Base-by-base conservation (phyloP, 1,139 yeast genomes). In the Lodderomyces orthopsilosis region DNA sequence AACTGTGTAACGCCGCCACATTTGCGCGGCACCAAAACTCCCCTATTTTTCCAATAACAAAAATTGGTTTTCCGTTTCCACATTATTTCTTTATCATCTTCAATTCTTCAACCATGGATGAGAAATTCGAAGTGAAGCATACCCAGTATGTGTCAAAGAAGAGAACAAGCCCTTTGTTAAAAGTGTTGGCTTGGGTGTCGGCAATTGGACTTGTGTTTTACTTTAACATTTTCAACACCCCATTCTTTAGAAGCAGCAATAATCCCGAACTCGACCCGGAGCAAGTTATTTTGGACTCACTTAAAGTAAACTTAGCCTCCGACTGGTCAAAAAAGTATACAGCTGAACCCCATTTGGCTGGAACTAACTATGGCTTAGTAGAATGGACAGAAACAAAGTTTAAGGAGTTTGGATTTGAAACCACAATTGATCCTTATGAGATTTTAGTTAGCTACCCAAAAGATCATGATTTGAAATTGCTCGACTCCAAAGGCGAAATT, bases 341-440 rank as follows among this genome's bases (percentile, higher is more conserved):
- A 4, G 56, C 72, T 12, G 78, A 74, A 41, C 77, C 85, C 2
- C 95, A 86, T 58, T 66, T 86, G 46, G 89, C 93, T 1, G 95
- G 95, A 8, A 77, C 83, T 33, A 83, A 82, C 55, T 63, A 67
- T 43, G 79, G 68, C 10, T 66, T 85, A 47, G 93, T 81, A 14
- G 70, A 84, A 41, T 87, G 84, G 77, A 85, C 94, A 7, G 66
- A 68, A 35, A 65, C 66, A 6, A 80, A 81, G 57, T 83, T 83
- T 54, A 73, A 69, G 44, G 85, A 83, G 51, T 84, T 69, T 50
- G 86, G 85, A 0, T 66, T 77, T 44, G 61, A 68, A n/a, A 70
- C 85, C 0, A 58, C 63, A 21, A 54, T 75, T n/a, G 85, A 81
- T 49, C 69, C 74, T 17, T 83, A 80, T 58, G 81, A 82, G 44